phyloP scores from a whole-genome alignment of 1,284 basidiomycete genomes.

The Tilletiaria anomala region DNA sequence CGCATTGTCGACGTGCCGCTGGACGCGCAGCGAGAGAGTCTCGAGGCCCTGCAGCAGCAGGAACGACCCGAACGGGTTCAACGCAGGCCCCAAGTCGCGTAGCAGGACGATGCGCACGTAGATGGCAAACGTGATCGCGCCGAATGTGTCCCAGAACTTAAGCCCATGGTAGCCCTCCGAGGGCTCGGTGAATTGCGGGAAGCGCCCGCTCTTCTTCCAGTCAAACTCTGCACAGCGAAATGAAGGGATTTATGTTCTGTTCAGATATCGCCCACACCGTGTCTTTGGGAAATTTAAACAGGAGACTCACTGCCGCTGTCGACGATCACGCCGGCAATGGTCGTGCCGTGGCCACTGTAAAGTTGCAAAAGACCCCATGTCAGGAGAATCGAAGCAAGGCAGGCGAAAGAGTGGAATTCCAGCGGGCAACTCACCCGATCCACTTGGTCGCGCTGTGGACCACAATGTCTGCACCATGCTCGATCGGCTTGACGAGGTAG shows the following conservation, averaged over 20 bases:
- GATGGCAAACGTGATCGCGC: conserved; percentile 55
- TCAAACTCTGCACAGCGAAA: conserved; percentile 47
- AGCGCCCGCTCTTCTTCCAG: conserved; percentile 61
- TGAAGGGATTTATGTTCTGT: too few species aligned
- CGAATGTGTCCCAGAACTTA: conserved; percentile 51
- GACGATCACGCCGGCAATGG: conserved; percentile 67
- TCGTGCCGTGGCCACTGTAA: conserved; percentile 74
- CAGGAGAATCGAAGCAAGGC: neutral
- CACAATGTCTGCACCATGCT: conserved; percentile 70
- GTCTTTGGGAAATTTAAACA: too few species aligned
- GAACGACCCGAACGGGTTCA: conserved; percentile 72
- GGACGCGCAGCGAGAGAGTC: conserved; percentile 63
- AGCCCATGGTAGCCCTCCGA: conserved; percentile 68
- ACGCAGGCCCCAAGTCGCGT: conserved; percentile 58
- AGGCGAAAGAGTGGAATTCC: neutral
- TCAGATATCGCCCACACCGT: too few species aligned
- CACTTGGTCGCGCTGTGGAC: conserved; percentile 69
- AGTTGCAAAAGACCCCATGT: too few species aligned
- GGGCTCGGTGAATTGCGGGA: conserved; percentile 68
- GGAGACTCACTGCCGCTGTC: conserved; percentile 51
- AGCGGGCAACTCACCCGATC: conserved; percentile 1
- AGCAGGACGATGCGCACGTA: conserved; percentile 61
- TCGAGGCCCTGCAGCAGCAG: conserved; percentile 72
- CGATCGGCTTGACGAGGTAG: conserved; percentile 58
- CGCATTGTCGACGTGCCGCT: conserved; percentile 63